Evolutionary conservation across 75 land plant genomes (phyloP).

Genomic region (Sequoiadendron giganteum): DNA sequence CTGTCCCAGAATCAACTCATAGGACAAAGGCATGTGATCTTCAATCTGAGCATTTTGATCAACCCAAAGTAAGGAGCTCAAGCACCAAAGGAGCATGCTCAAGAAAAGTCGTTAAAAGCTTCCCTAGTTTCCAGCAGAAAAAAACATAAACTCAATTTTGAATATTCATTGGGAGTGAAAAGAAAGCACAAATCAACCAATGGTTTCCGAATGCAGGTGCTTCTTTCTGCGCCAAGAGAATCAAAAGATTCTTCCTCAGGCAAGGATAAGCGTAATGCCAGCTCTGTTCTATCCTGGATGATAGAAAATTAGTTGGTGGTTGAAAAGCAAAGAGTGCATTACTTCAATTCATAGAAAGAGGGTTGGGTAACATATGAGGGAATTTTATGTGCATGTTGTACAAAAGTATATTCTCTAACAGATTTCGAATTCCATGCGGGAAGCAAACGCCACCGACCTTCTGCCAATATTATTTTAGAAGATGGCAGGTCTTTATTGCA

Average conservation of each 20-base stretch:
- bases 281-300: constrained; percentile 65
- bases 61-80: neutral
- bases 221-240: constrained; percentile 23
- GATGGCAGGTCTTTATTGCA: constrained; percentile 83
- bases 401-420: constrained; percentile 33
- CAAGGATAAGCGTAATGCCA: constrained; percentile 13
- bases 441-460: constrained; percentile 34
- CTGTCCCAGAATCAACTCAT: neutral
- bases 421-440: constrained; percentile 73
- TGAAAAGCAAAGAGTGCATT: constrained; percentile 47
- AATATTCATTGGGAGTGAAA: constrained; percentile 5
- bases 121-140: neutral
- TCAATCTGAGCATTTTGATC: neutral
- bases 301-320: constrained; percentile 54
- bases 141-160: neutral
- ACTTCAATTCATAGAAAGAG: constrained; percentile 22
- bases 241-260: neutral
- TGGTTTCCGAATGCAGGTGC: constrained; percentile 37
- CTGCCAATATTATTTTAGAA: constrained; percentile 61
- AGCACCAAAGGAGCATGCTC: neutral
- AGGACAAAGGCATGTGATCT: neutral
- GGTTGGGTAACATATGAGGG: constrained; percentile 68
- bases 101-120: neutral
- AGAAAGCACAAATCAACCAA: neutral
- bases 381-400: constrained; percentile 65